Evolutionary conservation across 164 flowering plant species (phyloP), one percentile per base, ranked within the genome.

Genomic region (Magnolia kwangsiensis): DNA sequence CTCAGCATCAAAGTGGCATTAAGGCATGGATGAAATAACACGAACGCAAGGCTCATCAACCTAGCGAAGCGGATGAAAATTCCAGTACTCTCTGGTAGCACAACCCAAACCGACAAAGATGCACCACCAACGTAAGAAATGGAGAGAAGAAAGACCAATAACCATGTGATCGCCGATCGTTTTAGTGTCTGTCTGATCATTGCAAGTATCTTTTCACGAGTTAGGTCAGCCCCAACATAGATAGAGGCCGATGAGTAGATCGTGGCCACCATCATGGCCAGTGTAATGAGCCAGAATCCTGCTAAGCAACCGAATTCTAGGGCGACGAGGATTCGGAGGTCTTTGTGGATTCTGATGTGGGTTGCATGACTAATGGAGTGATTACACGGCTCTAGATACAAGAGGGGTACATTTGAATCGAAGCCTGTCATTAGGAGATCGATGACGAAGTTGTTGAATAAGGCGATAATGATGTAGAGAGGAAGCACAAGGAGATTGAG

Each of bases 131-230:
- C 16, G 20, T 50, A 79, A 9, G 49, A 71, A 1, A 69, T 2
- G 6, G 72, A 64, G 45, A 79, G 6, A 63, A 72, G 74, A 4
- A 23, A 63, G 31, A 73, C 63, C 16, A n/a, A 77, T 4, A 77
- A 67, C 72, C 76, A 75, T 20, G 85, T 83, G 75, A 83, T 72
- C 8, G 69, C 13, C 4, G 73, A 75, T 9, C 74, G 74, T 71
- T 23, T 79, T 80, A 79, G 76, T 6, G 63, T 23, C 31, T 10
- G 21, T 3, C 4, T 59, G 11, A 75, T 72, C 50, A 24, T 75
- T 19, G 59, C 66, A 1, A 73, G 7, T 64, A 78, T 8, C 55
- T 71, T 58, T 50, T 67, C 71, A 8, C 55, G 51, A 20, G 51
- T 65, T 2, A 49, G 8, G 71, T 29, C 20, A 49, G 65, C 70